Conservation (phyloP, 495 filamentous ascomycete species). For the Penicillium silybi region DNA sequence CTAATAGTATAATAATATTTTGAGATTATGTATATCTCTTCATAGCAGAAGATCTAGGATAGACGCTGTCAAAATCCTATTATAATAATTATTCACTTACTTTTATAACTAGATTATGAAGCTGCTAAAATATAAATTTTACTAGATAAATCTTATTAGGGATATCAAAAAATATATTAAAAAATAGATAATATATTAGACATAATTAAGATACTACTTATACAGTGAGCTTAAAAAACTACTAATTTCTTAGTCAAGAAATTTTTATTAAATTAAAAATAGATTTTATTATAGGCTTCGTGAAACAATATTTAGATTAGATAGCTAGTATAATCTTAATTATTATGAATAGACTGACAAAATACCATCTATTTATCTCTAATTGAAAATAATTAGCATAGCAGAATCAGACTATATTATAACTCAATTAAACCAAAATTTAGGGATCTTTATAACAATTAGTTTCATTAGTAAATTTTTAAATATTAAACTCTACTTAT, state of each 20-base stretch:
- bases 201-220: not conserved
- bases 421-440: not conserved
- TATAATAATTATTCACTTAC: not conserved
- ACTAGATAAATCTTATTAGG: not conserved
- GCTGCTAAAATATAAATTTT: not conserved
- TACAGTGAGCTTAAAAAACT: not conserved
- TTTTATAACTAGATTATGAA: not conserved
- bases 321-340: not conserved
- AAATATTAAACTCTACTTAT: not conserved
- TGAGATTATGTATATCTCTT: not conserved
- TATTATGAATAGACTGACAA: not conserved
- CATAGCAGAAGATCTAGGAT: not conserved
- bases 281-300: not conserved
- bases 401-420: not conserved
- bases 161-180: not conserved
- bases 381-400: not conserved
- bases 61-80: not conserved
- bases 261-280: not conserved
- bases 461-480: not conserved
- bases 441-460: not conserved
- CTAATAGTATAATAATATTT: not conserved
- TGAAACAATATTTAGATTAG: not conserved
- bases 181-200: not conserved
- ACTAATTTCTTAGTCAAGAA: not conserved
- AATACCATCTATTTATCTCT: not conserved